Percentiles rank a stretch among this genome's conserved stretches.
phyloP scores from a whole-genome alignment of 2,329 filamentous ascomycete genomes.

The Hypomyces perniciosus region DNA sequence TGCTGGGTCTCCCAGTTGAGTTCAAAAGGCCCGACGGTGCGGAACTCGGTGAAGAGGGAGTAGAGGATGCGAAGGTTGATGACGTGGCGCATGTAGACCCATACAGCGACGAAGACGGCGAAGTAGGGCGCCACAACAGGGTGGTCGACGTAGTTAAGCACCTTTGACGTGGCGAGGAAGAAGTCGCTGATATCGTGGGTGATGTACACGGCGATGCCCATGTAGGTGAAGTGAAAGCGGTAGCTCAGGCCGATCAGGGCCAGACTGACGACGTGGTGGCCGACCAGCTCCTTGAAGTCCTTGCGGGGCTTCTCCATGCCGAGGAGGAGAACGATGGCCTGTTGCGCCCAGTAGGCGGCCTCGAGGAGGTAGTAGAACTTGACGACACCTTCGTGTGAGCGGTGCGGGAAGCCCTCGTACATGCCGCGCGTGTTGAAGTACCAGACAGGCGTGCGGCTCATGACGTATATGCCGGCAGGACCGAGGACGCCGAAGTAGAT shows the following conservation, averaged over 20 bases:
- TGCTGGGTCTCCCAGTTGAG: constrained; percentile 71
- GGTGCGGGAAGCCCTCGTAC: constrained; percentile 85
- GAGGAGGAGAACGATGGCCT: constrained; percentile 79
- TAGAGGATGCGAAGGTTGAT: constrained; percentile 72
- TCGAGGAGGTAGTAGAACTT: constrained; percentile 97
- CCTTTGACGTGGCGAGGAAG: constrained; percentile 89
- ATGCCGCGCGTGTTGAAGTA: constrained; percentile 90
- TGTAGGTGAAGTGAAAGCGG: constrained; percentile 94
- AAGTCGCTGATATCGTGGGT: constrained; percentile 94
- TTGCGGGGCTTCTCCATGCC: constrained; percentile 90
- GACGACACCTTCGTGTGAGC: constrained; percentile 70
- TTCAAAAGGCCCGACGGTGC: constrained; percentile 66
- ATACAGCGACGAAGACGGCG: constrained; percentile 70
- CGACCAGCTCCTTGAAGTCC: constrained; percentile 89
- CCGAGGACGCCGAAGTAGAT: constrained; percentile 82
- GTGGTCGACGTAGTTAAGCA: constrained; percentile 83
- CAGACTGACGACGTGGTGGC: constrained; percentile 86
- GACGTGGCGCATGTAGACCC: constrained; percentile 87
- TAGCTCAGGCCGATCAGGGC: constrained; percentile 81
- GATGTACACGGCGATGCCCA: constrained; percentile 87
- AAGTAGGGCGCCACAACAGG: constrained; percentile 79
- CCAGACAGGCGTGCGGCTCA: constrained; percentile 88
- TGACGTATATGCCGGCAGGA: constrained; percentile 81
- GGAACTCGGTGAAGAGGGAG: constrained; percentile 69
- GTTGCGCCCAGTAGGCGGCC: constrained; percentile 92